phyloP scores from a whole-genome alignment of 306 rosid species.

The Cucumis melo region DNA sequence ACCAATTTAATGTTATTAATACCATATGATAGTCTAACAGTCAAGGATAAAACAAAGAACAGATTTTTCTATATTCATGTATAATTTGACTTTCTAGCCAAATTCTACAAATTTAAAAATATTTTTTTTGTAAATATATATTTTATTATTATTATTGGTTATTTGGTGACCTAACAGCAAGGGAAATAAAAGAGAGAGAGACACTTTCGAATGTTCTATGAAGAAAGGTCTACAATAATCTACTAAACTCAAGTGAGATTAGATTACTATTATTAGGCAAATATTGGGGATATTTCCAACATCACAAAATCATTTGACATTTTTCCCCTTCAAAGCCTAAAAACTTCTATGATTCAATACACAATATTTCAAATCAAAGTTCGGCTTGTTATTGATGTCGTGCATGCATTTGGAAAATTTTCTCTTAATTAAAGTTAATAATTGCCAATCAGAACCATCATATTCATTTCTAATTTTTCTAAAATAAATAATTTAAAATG shows the following conservation, averaged over 20 bases:
- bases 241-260: not conserved
- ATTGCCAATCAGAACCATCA: not conserved
- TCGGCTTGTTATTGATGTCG: not conserved
- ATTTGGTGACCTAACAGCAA: not conserved
- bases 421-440: not conserved
- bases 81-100: not conserved
- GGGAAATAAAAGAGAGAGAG: not conserved
- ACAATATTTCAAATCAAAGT: conserved; percentile 3
- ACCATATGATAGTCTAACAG: too few species aligned
- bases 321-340: not conserved
- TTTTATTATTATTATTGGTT: not conserved
- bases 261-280: not conserved
- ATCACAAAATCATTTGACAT: not conserved
- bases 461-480: not conserved
- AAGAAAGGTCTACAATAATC: not conserved
- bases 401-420: not conserved
- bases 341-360: not conserved
- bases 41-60: too few species aligned
- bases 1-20: too few species aligned
- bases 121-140: too few species aligned
- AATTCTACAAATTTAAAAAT: too few species aligned
- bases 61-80: too few species aligned
- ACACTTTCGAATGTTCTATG: not conserved
- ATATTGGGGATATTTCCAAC: not conserved
- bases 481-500: too few species aligned